Conservation (phyloP, 768 basidiomycete genomes). For the Trichaptum fuscoviolaceum region DNA sequence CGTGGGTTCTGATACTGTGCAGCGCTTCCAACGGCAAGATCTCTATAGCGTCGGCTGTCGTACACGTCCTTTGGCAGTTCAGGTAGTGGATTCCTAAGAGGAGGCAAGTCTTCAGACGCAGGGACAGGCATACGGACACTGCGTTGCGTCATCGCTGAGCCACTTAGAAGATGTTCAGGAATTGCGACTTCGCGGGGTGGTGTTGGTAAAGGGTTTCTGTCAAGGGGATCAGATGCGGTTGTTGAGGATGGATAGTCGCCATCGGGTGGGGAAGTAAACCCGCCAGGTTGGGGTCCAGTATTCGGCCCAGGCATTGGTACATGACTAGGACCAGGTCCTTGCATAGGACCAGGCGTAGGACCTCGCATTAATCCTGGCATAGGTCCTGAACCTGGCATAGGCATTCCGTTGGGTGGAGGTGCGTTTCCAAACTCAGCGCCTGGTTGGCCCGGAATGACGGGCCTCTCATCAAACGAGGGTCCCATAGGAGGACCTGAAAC, state of each 20-base stretch:
- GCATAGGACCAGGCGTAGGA: neutral
- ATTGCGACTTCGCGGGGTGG: constrained; percentile 58
- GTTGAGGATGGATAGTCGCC: constrained; percentile 6
- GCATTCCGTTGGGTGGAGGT: constrained; percentile 5
- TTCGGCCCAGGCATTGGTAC: neutral
- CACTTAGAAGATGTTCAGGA: constrained; percentile 26
- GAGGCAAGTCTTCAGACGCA: constrained; percentile 1
- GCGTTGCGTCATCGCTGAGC: constrained; percentile 6
- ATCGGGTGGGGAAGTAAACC: constrained; percentile 9
- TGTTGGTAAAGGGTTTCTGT: constrained; percentile 53
- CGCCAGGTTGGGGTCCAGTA: constrained; percentile 9
- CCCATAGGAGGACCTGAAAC: neutral
- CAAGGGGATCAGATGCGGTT: neutral
- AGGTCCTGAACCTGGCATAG: neutral
- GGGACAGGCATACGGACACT: constrained; percentile 7
- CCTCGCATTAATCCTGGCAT: neutral
- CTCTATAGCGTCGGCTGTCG: neutral
- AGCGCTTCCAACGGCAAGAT: neutral
- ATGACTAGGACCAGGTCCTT: neutral
- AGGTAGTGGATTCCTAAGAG: neutral
- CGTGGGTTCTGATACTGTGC: neutral
- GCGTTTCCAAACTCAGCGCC: neutral
- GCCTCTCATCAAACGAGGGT: neutral
- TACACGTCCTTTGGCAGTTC: constrained; percentile 1
- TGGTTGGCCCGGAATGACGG: neutral